Conservation (phyloP, 345 rosid genomes). For the Psidium friedrichsthalianum region DNA sequence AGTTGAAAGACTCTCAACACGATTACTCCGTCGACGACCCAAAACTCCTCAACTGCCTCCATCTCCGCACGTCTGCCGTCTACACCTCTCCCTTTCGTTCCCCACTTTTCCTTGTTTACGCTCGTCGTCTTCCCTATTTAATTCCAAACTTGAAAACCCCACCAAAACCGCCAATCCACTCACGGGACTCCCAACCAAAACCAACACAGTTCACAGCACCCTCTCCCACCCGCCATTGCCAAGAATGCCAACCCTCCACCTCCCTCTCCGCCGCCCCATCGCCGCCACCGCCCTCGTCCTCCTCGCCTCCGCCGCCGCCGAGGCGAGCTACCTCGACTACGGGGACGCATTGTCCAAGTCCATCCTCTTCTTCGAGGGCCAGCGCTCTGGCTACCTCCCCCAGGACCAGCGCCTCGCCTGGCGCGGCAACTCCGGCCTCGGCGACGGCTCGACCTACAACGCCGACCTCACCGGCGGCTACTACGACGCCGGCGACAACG, state of each 20-base stretch:
- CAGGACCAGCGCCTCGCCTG: conserved; percentile 31
- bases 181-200: neutral
- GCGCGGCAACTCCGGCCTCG: conserved; percentile 45
- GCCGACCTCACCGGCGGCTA: conserved; percentile 58
- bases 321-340: conserved; percentile 19
- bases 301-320: neutral
- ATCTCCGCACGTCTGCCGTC: neutral
- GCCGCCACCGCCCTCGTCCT: neutral
- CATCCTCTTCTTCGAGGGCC: conserved; percentile 55
- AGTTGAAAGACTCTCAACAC: neutral
- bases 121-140: neutral
- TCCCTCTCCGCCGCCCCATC: neutral
- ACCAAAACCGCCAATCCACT: neutral
- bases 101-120: too few species aligned
- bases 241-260: neutral
- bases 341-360: conserved; percentile 37
- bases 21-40: neutral
- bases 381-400: conserved; percentile 45
- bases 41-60: neutral
- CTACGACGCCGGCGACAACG: conserved; percentile 84
- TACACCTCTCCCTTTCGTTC: too few species aligned
- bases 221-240: neutral
- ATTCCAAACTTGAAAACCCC: neutral
- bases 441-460: conserved; percentile 24
- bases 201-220: neutral